Evolutionary conservation across 495 filamentous ascomycete genomes (phyloP), one percentile per base, ranked within the genome.

Genomic region (Aspergillus funiculosus): DNA sequence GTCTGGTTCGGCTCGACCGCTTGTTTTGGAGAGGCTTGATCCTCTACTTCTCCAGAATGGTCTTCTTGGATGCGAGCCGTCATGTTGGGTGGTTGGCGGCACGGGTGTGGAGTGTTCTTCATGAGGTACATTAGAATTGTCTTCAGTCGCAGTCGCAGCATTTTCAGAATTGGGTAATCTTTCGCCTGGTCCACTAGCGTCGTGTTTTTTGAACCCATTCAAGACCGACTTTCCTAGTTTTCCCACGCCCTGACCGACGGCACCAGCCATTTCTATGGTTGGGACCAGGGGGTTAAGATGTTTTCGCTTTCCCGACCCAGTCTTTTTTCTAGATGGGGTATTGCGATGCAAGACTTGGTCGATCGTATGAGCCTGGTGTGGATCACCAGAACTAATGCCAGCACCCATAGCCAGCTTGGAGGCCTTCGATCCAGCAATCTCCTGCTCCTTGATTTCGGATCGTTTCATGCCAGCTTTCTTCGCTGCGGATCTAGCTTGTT

Each of bases 301-400:
- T 37, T 48, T 48, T 25, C 40, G 24, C 27, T 66, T 60, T n/a
- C 51, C 57, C 10, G 62, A 63, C 26, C 55, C 50, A 14, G 36
- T 46, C 46, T 52, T 54, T 46, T 41, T 49, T 29, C 55, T 60
- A 25, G 37, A 38, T 5, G 20, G 38, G 10, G 10, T 35, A 15
- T 40, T 28, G 26, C 47, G 46, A 15, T 74, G 71, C 20, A 89
- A 61, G n/a, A 76, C 74, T 35, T 89, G 83, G 11, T 73, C 72
- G 7, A 92, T 58, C 3, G 80, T 83, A 43, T 90, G 86, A 2
- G 79, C 83, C 51, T 92, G 77, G 48, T 94, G 84, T 46, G 87
- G 86, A 48, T 90, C 76, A 39, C 89, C 91, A n/a, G 85, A 81
- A 56, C 82, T 92, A 46, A 90, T 59, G 45, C 94, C 94, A 41